phyloP scores from a whole-genome alignment of 2,329 filamentous ascomycete genomes.

The Pseudocercospora pini-densiflorae region DNA sequence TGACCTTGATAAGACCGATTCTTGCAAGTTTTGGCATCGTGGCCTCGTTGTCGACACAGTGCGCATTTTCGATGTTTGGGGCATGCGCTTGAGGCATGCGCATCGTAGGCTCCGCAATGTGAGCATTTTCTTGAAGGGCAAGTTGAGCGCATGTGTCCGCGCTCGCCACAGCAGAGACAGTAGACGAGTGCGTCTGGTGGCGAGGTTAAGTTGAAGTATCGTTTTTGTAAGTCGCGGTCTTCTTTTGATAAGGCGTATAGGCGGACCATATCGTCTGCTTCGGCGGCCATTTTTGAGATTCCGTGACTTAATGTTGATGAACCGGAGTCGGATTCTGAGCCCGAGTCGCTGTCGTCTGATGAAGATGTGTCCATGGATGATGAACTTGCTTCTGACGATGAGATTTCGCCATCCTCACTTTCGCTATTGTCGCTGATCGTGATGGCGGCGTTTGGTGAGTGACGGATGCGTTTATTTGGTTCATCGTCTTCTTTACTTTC shows the following conservation, averaged over 20 bases:
- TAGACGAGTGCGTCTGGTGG: constrained; percentile 7
- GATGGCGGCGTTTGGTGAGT: background rate
- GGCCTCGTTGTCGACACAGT: constrained; percentile 22
- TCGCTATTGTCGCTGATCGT: background rate
- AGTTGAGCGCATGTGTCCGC: constrained; percentile 17
- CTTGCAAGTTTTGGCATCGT: constrained; percentile 17
- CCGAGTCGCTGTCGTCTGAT: background rate
- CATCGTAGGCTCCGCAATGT: constrained; percentile 19
- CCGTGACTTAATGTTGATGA: background rate
- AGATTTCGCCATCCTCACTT: constrained; percentile 8
- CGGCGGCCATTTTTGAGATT: constrained; percentile 4
- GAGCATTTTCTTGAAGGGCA: constrained; percentile 18
- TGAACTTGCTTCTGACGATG: constrained; percentile 1
- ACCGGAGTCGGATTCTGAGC: background rate
- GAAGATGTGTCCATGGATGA: constrained; percentile 7
- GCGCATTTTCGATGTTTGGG: constrained; percentile 20
- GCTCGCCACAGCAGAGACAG: constrained; percentile 23
- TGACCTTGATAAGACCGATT: constrained; percentile 6
- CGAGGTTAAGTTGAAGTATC: constrained; percentile 17
- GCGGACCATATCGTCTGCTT: constrained; percentile 6
- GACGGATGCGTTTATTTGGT: background rate
- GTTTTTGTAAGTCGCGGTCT: constrained; percentile 9
- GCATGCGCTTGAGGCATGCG: constrained; percentile 20
- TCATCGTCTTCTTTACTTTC: constrained; percentile 11
- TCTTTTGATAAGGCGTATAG: constrained; percentile 1